A percentile compares a stretch with the other conserved stretches of the same genome.
Conservation (phyloP, 805 yeast species). For the Lipomyces mesembrius region DNA sequence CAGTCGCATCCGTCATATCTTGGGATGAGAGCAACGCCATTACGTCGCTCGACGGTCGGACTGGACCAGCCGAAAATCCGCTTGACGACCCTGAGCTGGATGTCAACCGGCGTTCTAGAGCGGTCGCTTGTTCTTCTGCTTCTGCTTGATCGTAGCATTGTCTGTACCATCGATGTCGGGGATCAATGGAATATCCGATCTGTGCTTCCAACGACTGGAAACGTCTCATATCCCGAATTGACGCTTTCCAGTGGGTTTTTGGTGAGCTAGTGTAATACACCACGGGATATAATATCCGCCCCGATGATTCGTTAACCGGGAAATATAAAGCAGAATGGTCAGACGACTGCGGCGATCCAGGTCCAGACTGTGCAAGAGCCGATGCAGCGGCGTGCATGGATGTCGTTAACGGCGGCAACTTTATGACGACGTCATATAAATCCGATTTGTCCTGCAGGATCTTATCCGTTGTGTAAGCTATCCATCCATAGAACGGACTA, state of each 20-base stretch:
- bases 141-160: slow-evolving; percentile 12
- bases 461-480: slow-evolving; percentile 35
- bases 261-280: slow-evolving; percentile 11
- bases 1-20: slow-evolving; percentile 31
- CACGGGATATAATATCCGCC: slow-evolving; percentile 27
- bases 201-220: slow-evolving; percentile 34
- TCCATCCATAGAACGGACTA: slow-evolving; percentile 34
- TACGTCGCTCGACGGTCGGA: slow-evolving; percentile 16
- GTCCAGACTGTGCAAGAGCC: slow-evolving; percentile 13
- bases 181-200: slow-evolving; percentile 34
- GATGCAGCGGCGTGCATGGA: slow-evolving; percentile 28
- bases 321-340: slow-evolving; percentile 13
- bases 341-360: slow-evolving; percentile 27
- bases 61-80: slow-evolving; percentile 11
- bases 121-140: slow-evolving; percentile 8
- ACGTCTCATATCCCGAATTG: slow-evolving; percentile 35
- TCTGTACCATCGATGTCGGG: slow-evolving; percentile 34
- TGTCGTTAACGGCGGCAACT: slow-evolving; percentile 30
- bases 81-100: slow-evolving; percentile 21
- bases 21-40: slow-evolving; percentile 31
- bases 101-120: slow-evolving; percentile 23
- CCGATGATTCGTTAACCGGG: slow-evolving; percentile 14
- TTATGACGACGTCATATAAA: slow-evolving; percentile 27
- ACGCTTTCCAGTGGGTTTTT: slow-evolving; percentile 21
- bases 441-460: slow-evolving; percentile 24